Conservation (phyloP, 257 asterid genomes). For the Nicotiana paniculata region DNA sequence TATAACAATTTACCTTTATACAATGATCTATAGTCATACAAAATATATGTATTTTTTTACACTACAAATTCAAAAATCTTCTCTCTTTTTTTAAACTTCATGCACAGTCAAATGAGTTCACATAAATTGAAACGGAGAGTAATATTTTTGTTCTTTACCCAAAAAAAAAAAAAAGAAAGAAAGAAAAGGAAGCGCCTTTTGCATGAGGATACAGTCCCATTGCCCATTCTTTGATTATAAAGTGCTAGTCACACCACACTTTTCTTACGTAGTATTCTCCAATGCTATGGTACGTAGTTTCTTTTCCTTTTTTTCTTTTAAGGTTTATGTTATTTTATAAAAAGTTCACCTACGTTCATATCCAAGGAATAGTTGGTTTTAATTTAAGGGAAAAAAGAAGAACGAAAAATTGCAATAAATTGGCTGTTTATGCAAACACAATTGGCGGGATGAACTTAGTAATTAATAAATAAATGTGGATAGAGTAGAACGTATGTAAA, state of each 20-base stretch:
- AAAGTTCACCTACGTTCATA: not conserved
- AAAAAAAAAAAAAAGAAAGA: too few species aligned
- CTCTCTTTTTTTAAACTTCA: too few species aligned
- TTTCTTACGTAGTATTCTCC: not conserved
- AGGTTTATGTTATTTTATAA: not conserved
- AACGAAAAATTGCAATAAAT: not conserved
- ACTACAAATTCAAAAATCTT: too few species aligned
- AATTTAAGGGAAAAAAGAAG: not conserved
- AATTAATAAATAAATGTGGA: not conserved
- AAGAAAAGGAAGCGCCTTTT: not conserved
- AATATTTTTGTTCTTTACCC: too few species aligned
- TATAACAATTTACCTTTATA: too few species aligned
- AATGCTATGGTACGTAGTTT: not conserved
- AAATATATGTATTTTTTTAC: too few species aligned
- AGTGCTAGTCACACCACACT: not conserved
- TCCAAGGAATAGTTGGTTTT: not conserved
- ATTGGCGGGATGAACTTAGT: not conserved
- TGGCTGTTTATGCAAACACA: not conserved
- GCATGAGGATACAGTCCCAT: slow-evolving; percentile 6
- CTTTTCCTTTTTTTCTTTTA: not conserved
- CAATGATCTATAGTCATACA: too few species aligned
- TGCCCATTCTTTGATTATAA: not conserved
- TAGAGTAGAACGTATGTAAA: not conserved
- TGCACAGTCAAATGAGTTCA: too few species aligned
- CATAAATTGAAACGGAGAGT: too few species aligned